phyloP scores from a whole-genome alignment of 495 filamentous ascomycete genomes.

The Achaetomiella virescens region DNA sequence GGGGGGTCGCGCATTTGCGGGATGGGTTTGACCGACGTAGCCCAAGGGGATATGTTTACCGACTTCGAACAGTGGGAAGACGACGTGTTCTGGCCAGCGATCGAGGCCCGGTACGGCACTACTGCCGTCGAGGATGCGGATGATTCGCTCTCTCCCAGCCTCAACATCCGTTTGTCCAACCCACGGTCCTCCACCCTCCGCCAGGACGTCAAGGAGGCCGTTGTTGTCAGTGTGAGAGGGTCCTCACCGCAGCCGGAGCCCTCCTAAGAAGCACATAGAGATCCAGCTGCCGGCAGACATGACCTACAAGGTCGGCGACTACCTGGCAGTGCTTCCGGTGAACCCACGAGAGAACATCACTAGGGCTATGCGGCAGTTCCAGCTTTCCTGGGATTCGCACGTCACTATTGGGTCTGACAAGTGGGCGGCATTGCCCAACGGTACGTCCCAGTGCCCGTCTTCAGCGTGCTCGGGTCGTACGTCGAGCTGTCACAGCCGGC shows the following conservation, averaged over 20 bases:
- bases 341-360: slow-evolving; percentile 56
- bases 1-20: slow-evolving; percentile 47
- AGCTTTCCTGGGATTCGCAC: slow-evolving; percentile 58
- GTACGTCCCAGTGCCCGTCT: slow-evolving; percentile 52
- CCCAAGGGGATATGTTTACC: slow-evolving; percentile 58
- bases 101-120: slow-evolving; percentile 44
- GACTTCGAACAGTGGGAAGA: slow-evolving; percentile 71
- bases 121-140: slow-evolving; percentile 13
- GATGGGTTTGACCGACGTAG: slow-evolving; percentile 56
- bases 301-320: slow-evolving; percentile 67
- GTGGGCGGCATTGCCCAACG: slow-evolving; percentile 52
- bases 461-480: slow-evolving; percentile 59
- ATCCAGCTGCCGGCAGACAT: slow-evolving; percentile 60
- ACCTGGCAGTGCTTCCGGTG: slow-evolving; percentile 65
- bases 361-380: slow-evolving; percentile 44
- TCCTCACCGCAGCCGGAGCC: slow-evolving; percentile 49
- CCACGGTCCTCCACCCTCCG: slow-evolving; percentile 55
- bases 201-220: slow-evolving; percentile 59
- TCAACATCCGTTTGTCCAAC: slow-evolving; percentile 54
- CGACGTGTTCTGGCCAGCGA: slow-evolving; percentile 57
- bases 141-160: slow-evolving; percentile 16
- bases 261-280: slow-evolving; percentile 60
- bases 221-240: slow-evolving; percentile 48
- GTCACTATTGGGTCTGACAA: slow-evolving; percentile 40
- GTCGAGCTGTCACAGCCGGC: slow-evolving; percentile 68